Conservation (phyloP, 352 stramenopile species). For the Globisporangium acanthophoron region DNA sequence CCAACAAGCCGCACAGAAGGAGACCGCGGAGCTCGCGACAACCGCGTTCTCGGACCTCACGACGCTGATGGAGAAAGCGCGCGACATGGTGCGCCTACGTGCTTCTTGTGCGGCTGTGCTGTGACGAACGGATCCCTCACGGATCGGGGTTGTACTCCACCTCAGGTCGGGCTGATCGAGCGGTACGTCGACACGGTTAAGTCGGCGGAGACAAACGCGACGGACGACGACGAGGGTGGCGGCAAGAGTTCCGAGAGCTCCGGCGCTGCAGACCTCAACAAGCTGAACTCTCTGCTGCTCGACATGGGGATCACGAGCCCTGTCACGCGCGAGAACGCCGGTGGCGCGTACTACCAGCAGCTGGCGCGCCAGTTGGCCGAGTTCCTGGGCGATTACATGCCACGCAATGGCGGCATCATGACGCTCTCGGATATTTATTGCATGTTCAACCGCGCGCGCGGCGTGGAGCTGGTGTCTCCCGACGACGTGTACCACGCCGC, state of each 20-base stretch:
- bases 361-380: slow-evolving; percentile 87
- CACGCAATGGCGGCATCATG: slow-evolving; percentile 93
- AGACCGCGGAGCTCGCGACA: slow-evolving; percentile 68
- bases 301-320: slow-evolving; percentile 93
- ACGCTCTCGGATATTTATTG: slow-evolving; percentile 99
- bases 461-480: slow-evolving; percentile 96
- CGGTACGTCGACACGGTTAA: slow-evolving; percentile 86
- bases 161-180: slow-evolving; percentile 77
- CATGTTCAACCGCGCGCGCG: slow-evolving; percentile 97
- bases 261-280: slow-evolving; percentile 57
- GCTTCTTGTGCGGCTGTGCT: background rate
- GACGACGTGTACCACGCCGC: slow-evolving; percentile 95
- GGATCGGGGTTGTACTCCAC: background rate
- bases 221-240: slow-evolving; percentile 9
- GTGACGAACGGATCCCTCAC: background rate
- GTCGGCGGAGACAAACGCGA: slow-evolving; percentile 20
- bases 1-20: slow-evolving; percentile 74
- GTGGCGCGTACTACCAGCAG: slow-evolving; percentile 87
- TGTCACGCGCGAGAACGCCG: slow-evolving; percentile 88
- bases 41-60: slow-evolving; percentile 89
- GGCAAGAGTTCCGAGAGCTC: background rate
- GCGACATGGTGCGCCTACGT: slow-evolving; percentile 71
- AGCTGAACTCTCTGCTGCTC: slow-evolving; percentile 84
- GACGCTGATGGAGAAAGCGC: slow-evolving; percentile 87
- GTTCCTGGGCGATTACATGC: slow-evolving; percentile 80